Conservation (phyloP, 2,329 filamentous ascomycete species). For the Aspergillus nomiae region DNA sequence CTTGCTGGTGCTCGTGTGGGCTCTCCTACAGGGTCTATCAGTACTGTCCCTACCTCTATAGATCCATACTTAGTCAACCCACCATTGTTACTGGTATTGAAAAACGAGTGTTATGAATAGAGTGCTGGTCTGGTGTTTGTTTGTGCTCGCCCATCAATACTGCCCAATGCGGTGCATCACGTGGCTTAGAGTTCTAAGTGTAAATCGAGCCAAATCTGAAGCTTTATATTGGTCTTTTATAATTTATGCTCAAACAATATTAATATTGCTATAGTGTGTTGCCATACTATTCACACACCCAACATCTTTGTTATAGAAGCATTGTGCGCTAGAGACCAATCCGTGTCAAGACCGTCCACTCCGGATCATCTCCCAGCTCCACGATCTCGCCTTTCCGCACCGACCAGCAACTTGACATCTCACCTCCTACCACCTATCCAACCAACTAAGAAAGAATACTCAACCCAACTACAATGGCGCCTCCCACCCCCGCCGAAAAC, state of each 20-base stretch:
- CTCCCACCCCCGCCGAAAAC: conserved; percentile 70
- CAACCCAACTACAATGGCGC: conserved; percentile 51
- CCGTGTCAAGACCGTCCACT: not conserved
- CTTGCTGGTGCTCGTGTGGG: conserved; percentile 97
- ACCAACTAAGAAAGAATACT: conserved; percentile 1
- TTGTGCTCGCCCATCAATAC: conserved; percentile 12
- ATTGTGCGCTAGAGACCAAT: not conserved
- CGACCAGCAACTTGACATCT: not conserved
- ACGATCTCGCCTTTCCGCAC: not conserved
- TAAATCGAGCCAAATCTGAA: not conserved
- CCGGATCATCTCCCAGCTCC: not conserved
- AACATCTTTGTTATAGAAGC: not conserved
- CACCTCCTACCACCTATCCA: conserved; percentile 1
- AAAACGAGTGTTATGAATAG: not conserved
- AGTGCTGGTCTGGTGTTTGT: conserved; percentile 15
- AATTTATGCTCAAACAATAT: not conserved
- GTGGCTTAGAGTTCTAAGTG: conserved; percentile 10
- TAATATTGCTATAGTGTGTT: not conserved
- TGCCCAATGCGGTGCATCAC: conserved; percentile 8
- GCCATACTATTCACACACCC: not conserved
- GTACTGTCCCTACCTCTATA: not conserved
- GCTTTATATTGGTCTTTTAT: not conserved
- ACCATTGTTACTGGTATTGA: conserved; percentile 20
- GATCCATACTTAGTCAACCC: not conserved
- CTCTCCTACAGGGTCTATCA: conserved; percentile 65